Base-by-base conservation (phyloP, 129 eudicot species). In the Centella asiatica region DNA sequence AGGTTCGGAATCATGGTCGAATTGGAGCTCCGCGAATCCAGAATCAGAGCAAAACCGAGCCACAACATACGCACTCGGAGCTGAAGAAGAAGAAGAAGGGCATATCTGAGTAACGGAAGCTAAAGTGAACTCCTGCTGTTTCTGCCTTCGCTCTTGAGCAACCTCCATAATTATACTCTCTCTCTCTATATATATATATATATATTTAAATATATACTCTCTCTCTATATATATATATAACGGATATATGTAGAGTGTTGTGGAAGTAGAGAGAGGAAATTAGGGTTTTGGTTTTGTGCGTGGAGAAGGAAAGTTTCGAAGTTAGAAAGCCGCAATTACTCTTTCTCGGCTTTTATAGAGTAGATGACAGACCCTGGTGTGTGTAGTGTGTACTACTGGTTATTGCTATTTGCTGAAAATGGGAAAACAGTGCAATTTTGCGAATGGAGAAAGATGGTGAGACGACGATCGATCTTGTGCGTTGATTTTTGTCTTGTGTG, bases 231-330 rank as follows among this genome's bases (percentile, higher is more conserved):
- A 26, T 69, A 47, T 33, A 14, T 2, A 2, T 12, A 4, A 58
- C 5, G 28, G 13, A 62, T 22, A 57, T 13, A 25, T 33, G 25
- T 0, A 19, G 19, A 44, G 48, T 14, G 13, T 42, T 28, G 37
- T 17, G 55, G 42, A 31, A 25, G 71, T 2, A 48, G 66, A 62
- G 28, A 55, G 14, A 22, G 67, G 56, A 27, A 71, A 57, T 34
- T 71, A 71, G 81, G 77, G 81, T 66, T 71, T 54, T 4, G 0
- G n/a, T n/a, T n/a, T n/a, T n/a, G n/a, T n/a, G 36, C 65, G 76
- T 58, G 27, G 65, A 22, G 73, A 39, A 62, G 54, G 69, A 52
- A 26, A 29, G 69, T 24, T 47, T 14, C 65, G 57, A 36, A 31
- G 7, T 13, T 40, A 45, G 18, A 25, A 33, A 61, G 69, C 5